Evolutionary conservation across 2,329 filamentous ascomycete species (phyloP).

Genomic region (Pseudogymnoascus pannorum): DNA sequence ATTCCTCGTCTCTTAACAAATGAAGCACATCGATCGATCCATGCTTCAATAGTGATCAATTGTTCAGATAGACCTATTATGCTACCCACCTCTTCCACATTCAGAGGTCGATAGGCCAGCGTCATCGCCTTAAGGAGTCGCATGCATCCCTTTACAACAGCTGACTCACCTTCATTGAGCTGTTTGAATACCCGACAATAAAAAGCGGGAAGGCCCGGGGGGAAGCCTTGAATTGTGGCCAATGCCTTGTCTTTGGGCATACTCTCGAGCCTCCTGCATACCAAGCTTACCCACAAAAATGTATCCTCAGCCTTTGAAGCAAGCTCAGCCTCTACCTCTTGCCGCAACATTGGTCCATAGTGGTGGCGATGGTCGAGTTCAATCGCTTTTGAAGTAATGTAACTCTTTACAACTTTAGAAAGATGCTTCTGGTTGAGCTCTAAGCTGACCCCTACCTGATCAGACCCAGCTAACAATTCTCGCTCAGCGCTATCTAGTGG

Average conservation of each 20-base stretch:
- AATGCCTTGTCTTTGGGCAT: constrained; percentile 13
- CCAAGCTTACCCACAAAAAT: constrained; percentile 26
- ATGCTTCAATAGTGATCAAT: constrained; percentile 6
- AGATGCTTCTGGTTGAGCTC: constrained; percentile 19
- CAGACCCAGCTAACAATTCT: constrained; percentile 20
- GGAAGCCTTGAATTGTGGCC: constrained; percentile 19
- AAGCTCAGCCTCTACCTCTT: constrained; percentile 11
- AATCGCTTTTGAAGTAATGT: constrained; percentile 18
- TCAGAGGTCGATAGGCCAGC: constrained; percentile 22
- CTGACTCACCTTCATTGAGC: constrained; percentile 14
- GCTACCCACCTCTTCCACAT: constrained; percentile 20
- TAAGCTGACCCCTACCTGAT: constrained; percentile 19
- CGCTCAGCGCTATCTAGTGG: constrained; percentile 22
- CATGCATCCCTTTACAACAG: constrained; percentile 17
- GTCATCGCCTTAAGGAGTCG: constrained; percentile 23
- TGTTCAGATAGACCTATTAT: constrained; percentile 19
- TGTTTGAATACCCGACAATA: constrained; percentile 23
- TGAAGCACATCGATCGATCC: constrained; percentile 22
- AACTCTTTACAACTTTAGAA: constrained; percentile 18
- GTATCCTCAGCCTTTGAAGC: constrained; percentile 21
- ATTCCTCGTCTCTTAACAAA: constrained; percentile 20
- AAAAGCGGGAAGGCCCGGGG: constrained; percentile 20
- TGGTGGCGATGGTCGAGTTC: constrained; percentile 17
- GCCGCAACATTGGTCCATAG: constrained; percentile 15
- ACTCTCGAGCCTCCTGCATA: constrained; percentile 23